Evolutionary conservation across 2,329 filamentous ascomycete genomes (phyloP), one percentile per base, ranked within the genome.

Genomic region (Alternaria gaisen): DNA sequence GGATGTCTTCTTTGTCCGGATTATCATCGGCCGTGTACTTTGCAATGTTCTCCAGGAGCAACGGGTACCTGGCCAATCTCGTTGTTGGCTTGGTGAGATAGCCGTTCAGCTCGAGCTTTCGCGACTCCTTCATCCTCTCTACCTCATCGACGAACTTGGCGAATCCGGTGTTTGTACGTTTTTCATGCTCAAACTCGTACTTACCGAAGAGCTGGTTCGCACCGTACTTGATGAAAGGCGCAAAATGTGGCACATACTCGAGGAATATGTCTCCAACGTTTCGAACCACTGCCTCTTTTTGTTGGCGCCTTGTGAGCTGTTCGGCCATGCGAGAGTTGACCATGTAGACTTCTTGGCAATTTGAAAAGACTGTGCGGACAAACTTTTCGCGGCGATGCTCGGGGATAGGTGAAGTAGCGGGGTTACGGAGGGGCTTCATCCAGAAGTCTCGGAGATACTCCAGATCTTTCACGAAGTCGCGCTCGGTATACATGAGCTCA

Each of bases 381-480:
- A 97, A 96, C 73, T 91, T 92, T 68, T 97, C 94, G 63, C 93
- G 89, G 60, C 92, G 89, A 61, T 92, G 89, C 67, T 95, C 88
- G 5, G 95, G 94, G 65, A 99, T 96, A 0, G 94, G 94, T 4
- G 94, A 97, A 16, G 86, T 83, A 11, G 80, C 79, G 18, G 86
- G 85, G 58, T 86, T 86, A 51, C 93, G 89, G 58, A 99, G 82
- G 10, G 95, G 95, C 69, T 95, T 87, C 82, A 99, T 97, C 95
- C 95, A 99, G 83, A 98, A 99, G 82, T 99, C 95, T 63, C 95
- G 89, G 30, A 99, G 84, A 76, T 99, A 99, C 80, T 99, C 95
- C 72, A 99, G 84, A 79, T 99, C 95, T 83, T 99, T 99, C 76
- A 99, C 95, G 72, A 99, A 99, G 81, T 99, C 95, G 70, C 95